These are phyloP conservation scores for Vanrija humicola DNA, from an alignment of 1,284 basidiomycete species.

Conservation along the genomic window DNA sequence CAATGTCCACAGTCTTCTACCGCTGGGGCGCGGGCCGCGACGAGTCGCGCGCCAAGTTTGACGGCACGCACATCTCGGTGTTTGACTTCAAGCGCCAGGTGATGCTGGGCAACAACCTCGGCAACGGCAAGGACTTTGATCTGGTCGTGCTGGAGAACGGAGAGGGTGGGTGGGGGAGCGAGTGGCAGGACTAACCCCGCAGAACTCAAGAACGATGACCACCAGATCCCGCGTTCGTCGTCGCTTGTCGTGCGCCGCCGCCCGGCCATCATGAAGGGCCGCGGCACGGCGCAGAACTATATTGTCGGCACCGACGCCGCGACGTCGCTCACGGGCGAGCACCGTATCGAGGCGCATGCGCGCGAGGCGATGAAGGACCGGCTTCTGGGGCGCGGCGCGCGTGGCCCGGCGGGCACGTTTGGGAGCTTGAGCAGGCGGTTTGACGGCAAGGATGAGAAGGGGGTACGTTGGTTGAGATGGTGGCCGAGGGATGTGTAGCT, in stretches of 20 bases:
- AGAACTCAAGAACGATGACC: conserved; percentile 92
- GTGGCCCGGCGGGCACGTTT: conserved; percentile 31
- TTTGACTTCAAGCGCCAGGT: conserved; percentile 99
- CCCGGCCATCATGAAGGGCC: conserved; percentile 73
- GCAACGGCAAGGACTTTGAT: conserved; percentile 95
- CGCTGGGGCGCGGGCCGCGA: conserved; percentile 93
- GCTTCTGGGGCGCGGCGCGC: conserved; percentile 24
- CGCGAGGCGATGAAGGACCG: conserved; percentile 43
- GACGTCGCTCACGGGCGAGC: conserved; percentile 40
- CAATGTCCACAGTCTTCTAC: conserved; percentile 96
- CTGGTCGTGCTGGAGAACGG: conserved; percentile 77
- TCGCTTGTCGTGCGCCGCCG: conserved; percentile 89
- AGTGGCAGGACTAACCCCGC: conserved; percentile 5
- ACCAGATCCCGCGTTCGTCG: conserved; percentile 88
- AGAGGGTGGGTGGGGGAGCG: conserved; percentile 59
- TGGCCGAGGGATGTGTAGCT: background rate
- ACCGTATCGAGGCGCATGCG: conserved; percentile 45
- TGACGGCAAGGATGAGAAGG: conserved; percentile 67
- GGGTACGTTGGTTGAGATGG: background rate
- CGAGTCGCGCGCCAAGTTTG: conserved; percentile 93
- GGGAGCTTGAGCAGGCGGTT: conserved; percentile 78
- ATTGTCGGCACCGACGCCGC: conserved; percentile 56
- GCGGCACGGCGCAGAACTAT: conserved; percentile 86
- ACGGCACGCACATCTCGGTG: conserved; percentile 96
- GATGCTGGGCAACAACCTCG: conserved; percentile 89